A percentile compares a stretch with the other conserved stretches of the same genome.
These are phyloP conservation scores for Penicillium sp. DNA, from an alignment of 2,329 filamentous ascomycete genomes.

Conservation along the genomic window DNA sequence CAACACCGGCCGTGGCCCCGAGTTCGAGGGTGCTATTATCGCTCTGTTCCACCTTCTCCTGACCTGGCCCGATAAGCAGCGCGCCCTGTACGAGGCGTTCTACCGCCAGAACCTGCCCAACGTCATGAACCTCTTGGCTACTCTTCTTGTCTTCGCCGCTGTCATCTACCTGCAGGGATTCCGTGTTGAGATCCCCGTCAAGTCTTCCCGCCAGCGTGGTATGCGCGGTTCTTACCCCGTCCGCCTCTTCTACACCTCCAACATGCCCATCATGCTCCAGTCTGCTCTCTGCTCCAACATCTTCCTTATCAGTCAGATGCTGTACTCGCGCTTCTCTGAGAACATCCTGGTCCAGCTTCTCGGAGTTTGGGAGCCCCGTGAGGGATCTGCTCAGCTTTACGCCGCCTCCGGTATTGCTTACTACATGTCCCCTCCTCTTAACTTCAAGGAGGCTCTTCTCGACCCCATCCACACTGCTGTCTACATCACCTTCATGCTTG, in stretches of 20 bases:
- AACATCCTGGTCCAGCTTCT: slow-evolving; percentile 97
- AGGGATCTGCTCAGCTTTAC: slow-evolving; percentile 89
- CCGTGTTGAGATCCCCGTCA: slow-evolving; percentile 99
- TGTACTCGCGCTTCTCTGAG: slow-evolving; percentile 98
- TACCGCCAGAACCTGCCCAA: slow-evolving; percentile 99
- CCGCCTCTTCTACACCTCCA: slow-evolving; percentile 99
- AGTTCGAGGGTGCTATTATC: slow-evolving; percentile 98
- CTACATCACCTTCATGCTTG: slow-evolving; percentile 97
- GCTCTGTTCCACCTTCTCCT: slow-evolving; percentile 96
- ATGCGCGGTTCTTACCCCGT: slow-evolving; percentile 97
- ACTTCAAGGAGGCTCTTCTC: slow-evolving; percentile 94
- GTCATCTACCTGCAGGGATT: slow-evolving; percentile 99
- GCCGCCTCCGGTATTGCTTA: slow-evolving; percentile 93
- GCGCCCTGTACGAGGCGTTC: slow-evolving; percentile 96
- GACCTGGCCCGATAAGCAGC: slow-evolving; percentile 99
- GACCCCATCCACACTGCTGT: slow-evolving; percentile 95
- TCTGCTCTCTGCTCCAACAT: slow-evolving; percentile 98
- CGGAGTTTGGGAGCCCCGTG: slow-evolving; percentile 97
- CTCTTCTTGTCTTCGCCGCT: slow-evolving; percentile 86
- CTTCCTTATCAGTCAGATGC: slow-evolving; percentile 98
- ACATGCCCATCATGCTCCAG: slow-evolving; percentile 99
- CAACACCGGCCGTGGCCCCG: slow-evolving; percentile 97
- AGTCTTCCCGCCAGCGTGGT: slow-evolving; percentile 97
- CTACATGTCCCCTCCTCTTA: slow-evolving; percentile 98
- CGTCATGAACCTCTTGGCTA: slow-evolving; percentile 97